Evolutionary conservation across 2,329 filamentous ascomycete genomes (phyloP).

Genomic region (Sclerotiophoma versabilis): DNA sequence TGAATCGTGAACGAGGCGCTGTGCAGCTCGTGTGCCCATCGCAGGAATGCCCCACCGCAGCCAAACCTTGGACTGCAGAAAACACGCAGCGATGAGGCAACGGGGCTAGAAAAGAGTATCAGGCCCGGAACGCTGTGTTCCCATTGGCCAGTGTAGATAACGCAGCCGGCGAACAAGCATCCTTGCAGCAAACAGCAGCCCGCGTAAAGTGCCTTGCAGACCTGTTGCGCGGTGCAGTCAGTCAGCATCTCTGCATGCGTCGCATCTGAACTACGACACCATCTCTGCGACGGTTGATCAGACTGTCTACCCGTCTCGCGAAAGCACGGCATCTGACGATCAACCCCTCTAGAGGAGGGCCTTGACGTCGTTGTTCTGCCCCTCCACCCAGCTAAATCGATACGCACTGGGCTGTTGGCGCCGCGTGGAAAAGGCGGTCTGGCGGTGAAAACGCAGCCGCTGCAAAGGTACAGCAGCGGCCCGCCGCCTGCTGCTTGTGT

Average conservation of each 20-base stretch:
- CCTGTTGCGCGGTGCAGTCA: conserved; percentile 15
- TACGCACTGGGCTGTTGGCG: conserved; percentile 35
- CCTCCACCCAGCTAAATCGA: conserved; percentile 41
- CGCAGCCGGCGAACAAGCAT: conserved; percentile 26
- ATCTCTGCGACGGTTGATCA: conserved; percentile 12
- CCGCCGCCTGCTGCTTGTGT: conserved; percentile 31
- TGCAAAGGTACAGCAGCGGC: conserved; percentile 34
- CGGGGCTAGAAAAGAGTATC: conserved; percentile 35
- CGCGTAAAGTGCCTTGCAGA: conserved; percentile 30
- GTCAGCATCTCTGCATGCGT: conserved; percentile 22
- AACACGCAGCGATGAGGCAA: conserved; percentile 41
- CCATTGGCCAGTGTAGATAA: conserved; percentile 40
- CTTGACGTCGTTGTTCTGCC: conserved; percentile 39
- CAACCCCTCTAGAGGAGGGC: conserved; percentile 26
- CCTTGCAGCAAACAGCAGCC: conserved; percentile 36
- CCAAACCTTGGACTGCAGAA: conserved; percentile 35
- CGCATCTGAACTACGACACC: conserved; percentile 27
- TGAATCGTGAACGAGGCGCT: conserved; percentile 12
- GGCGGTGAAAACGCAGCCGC: conserved; percentile 40
- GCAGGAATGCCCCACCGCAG: conserved; percentile 40
- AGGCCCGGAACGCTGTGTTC: conserved; percentile 18
- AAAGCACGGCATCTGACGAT: conserved; percentile 15
- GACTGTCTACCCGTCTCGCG: conserved; percentile 9
- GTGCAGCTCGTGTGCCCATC: conserved; percentile 35
- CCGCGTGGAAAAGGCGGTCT: conserved; percentile 47